A percentile compares a stretch with the other conserved stretches of the same genome.
phyloP scores from a whole-genome alignment of 2,329 filamentous ascomycete genomes.

The Fusarium oxysporum region DNA sequence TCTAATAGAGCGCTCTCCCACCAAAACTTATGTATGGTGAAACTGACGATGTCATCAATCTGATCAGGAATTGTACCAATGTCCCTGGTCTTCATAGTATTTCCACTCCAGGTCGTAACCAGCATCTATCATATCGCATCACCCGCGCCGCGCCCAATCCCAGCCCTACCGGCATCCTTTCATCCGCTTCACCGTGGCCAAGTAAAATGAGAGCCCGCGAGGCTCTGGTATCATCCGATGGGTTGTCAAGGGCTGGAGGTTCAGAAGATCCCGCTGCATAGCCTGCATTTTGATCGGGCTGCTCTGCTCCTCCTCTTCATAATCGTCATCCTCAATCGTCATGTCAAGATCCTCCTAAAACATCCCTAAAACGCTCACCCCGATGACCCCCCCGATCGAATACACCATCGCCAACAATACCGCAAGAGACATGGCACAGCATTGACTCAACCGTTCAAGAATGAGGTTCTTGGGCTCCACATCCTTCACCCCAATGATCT shows the following conservation, averaged over 20 bases:
- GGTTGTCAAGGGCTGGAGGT: not conserved
- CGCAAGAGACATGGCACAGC: no score
- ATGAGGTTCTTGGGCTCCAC: no score
- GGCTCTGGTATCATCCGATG: not conserved
- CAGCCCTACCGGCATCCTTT: accelerated
- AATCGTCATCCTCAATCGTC: not conserved
- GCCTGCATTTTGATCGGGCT: not conserved
- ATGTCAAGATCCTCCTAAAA: not conserved
- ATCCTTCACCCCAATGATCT: no score
- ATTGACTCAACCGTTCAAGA: no score
- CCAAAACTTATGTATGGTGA: accelerated
- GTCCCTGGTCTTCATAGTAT: not conserved
- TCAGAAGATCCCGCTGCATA: not conserved
- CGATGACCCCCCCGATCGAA: no score
- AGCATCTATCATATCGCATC: not conserved
- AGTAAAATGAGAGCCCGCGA: no score
- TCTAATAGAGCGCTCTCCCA: accelerated
- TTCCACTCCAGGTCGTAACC: no score
- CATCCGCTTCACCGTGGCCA: not conserved
- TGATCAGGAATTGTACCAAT: not conserved
- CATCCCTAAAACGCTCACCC: not conserved
- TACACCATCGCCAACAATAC: no score
- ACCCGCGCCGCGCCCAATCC: accelerated
- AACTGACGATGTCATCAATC: not conserved
- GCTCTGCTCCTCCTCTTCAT: not conserved